Evolutionary conservation across 2,329 filamentous ascomycete species (phyloP).

Genomic region (Penicillium frequentans): DNA sequence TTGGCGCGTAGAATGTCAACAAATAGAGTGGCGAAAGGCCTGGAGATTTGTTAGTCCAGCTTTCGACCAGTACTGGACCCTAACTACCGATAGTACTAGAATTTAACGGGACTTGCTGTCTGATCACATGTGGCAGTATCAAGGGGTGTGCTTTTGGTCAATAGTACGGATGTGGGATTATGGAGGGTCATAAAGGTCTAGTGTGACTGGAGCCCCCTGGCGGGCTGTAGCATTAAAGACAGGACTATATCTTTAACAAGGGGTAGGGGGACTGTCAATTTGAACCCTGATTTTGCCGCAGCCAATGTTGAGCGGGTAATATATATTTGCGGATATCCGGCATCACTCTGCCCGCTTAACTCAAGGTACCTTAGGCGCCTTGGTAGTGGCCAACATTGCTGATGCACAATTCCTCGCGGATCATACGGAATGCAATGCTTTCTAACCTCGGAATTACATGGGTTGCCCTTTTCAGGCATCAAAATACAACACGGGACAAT

Average conservation of each 20-base stretch:
- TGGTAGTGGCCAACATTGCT: slow-evolving; percentile 1
- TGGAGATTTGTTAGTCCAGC: background rate
- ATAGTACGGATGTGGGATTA: background rate
- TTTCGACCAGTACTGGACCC: background rate
- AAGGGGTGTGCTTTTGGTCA: background rate
- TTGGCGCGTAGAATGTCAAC: background rate
- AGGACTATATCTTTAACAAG: background rate
- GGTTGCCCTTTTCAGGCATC: slow-evolving; percentile 15
- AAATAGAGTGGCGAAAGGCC: background rate
- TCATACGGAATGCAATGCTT: slow-evolving; percentile 12
- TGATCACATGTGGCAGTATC: background rate
- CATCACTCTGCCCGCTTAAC: background rate
- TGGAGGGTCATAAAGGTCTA: background rate
- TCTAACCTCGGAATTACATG: background rate
- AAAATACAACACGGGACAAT: background rate
- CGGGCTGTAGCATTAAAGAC: background rate
- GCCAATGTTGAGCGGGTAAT: background rate
- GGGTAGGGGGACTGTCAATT: background rate
- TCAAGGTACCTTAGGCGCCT: background rate
- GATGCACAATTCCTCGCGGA: background rate
- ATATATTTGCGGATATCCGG: background rate
- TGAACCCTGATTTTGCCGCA: background rate
- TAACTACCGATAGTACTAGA: background rate
- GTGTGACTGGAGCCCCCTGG: background rate
- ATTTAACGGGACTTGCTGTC: background rate